Evolutionary conservation across 805 yeast genomes (phyloP), one percentile per base, ranked within the genome.

Genomic region (Yamadazyma phyllophila): DNA sequence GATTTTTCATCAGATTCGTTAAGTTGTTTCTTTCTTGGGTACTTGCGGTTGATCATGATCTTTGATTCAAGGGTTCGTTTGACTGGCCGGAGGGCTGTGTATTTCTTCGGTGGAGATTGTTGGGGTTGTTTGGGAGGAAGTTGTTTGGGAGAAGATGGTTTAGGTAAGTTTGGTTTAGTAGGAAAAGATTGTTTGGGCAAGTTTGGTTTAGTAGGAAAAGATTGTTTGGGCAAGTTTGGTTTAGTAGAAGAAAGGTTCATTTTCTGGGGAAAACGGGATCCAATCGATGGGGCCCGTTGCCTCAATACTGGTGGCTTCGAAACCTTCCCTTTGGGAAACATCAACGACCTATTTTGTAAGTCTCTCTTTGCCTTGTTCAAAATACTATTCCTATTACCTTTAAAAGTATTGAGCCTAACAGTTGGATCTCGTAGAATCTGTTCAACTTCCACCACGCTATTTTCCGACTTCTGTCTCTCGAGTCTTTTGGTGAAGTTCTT

Each of bases 401-500:
- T 44, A 20, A 27, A 29, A n/a, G 43, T 27, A 30, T 37, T 26
- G 15, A 45, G 35, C 20, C 56, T 45, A 2, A 63, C 60, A 1
- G 63, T 60, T 4, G 70, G 70, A 39, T 64, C 69, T 26, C 60
- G 36, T n/a, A 64, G 43, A 7, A 62, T 46, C 15, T 58, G 61
- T 15, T 51, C 55, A 8, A 65, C 68, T 24, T 63, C 41, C 6
- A 60, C 67, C 11, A 75, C 70, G 45, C 74, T 66, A 50, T 69
- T 74, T 42, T 63, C 69, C 10, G 71, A 63, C 49, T 76, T 76
- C 50, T 70, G 65, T 36, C 54, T 49, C 35, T 65, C 65, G 26
- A 78, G 52, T 36, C 59, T 59, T 44, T 66, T 66, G 7, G 75
- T 76, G 48, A 75, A 66, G 26, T 56, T 60, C 39, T 76, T 66